Evolutionary conservation across 1,284 basidiomycete species (phyloP), one percentile per base, ranked within the genome.

Genomic region (Irpex lacteus): DNA sequence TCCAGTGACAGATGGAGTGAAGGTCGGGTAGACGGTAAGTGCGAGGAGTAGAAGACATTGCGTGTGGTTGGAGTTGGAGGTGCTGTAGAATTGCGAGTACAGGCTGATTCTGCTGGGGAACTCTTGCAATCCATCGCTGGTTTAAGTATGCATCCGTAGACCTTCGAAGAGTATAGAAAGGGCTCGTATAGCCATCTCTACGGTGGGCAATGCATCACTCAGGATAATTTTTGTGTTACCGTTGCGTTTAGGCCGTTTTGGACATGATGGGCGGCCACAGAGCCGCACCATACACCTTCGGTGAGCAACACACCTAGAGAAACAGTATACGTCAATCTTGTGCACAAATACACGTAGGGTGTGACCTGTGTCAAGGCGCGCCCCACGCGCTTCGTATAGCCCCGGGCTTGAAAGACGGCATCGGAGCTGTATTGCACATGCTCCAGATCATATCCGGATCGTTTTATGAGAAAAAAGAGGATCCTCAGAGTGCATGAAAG

Each of bases 1-100:
- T 75, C 66, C 86, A 76, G 18, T 82, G 80, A 63, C 82, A 86
- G 57, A 80, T 71, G 32, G 79, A 69, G 55, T 83, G 74, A 59
- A 89, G 82, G 72, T 89, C 84, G 15, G 87, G 87, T 64, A 89
- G 82, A 60, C 77, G 70, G 71, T 87, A 85, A 60, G 57, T 62
- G 53, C 62, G 58, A 50, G 60, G 34, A 38, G 61, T 40, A 40
- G 65, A 61, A 67, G 67, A 59, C 65, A 69, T 59, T 18, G 34
- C 59, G 18, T n/a, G 50, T 26, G 26, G 26, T 26, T 26, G 26
- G 26, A 26, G 26, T 26, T 26, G 18, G n/a, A n/a, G 53, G 26
- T 50, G 5, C 18, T 11, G 38, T 36, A 32, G 54, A 44, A 15
- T 57, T 34, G 61, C n/a, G 36, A 36, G 32, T 34, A 18, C 34